Base-by-base conservation (phyloP, 306 rosid species). In the Cajanus cajan region DNA sequence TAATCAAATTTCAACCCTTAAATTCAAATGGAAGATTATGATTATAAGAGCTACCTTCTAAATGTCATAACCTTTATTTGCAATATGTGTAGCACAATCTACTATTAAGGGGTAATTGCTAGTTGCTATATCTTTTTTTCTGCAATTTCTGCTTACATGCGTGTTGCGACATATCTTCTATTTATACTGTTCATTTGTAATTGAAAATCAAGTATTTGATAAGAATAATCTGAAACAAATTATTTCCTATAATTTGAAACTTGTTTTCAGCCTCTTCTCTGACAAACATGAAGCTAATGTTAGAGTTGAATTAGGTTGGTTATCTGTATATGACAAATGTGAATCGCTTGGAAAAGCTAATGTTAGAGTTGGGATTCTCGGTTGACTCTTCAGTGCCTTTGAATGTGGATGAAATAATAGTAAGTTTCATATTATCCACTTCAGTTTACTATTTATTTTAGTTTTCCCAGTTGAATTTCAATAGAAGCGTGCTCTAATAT, bases 301-400 rank as follows among this genome's bases (percentile, higher is more conserved):
- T 45, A 48, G 68, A n/a, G 61, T 79, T 82, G 76, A 80, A 80
- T 69, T 80, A 95, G 98, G 73, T 95, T 73, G 98, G 97, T 43
- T 89, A 86, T 88, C 95, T 92, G 64, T 95, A 92, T 80, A 84
- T 95, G 84, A 90, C 90, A 71, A 86, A 92, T 76, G 82, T 85
- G 66, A 84, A 80, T 39, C 96, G 97, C 47, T 86, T 95, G 91
- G 97, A 94, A 84, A 86, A 92, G 84, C 71, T 92, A 79, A 91
- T 92, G 97, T 3, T 73, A 69, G 87, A 91, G 86, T 75, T 95
- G 77, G 97, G 98, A 66, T 92, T 95, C 85, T 87, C 97, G 31
- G 86, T 90, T 0, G 94, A 90, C 77, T 90, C 97, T 76, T 89
- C 96, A 8, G 70, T 54, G 78, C 78, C 78, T 71, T 78, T 95